Base-by-base conservation (phyloP, 1,139 yeast species). In the Pichia sp. region DNA sequence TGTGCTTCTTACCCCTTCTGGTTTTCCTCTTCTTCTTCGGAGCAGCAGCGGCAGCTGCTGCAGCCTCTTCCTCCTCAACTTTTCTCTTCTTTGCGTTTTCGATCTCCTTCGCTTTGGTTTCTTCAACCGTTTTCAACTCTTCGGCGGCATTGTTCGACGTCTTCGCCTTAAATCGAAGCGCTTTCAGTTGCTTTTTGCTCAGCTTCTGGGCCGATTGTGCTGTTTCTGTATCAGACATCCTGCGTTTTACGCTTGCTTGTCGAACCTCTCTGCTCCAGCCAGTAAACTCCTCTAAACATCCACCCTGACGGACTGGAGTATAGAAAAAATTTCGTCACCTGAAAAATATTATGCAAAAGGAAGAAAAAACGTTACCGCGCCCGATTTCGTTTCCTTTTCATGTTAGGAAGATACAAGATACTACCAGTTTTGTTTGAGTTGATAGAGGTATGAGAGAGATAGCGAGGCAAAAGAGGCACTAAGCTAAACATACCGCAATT, bases 151-250 rank as follows among this genome's bases (percentile, higher is more conserved):
- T 70, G 47, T 69, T 72, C 16, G 76, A 76, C 61, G 76, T 76
- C 62, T 79, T 77, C 54, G 75, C 72, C 61, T 83, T 77, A 71
- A 87, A 89, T 67, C 85, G 84, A 54, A 84, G 78, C 5, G 95
- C 93, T 70, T 89, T 88, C 57, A 78, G 76, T 70, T 89, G 89
- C 67, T 88, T 88, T 76, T 89, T 89, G 10, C 93, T 85, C 44
- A 88, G 75, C 68, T 82, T 82, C 57, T 75, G 73, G 19, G 49
- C 29, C 8, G 45, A 43, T 38, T 50, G 58, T 11, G 51, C 32
- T 58, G 56, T 46, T 43, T 45, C 49, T n/a, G 26, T 47, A 10
- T 45, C 30, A 5, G 45, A 42, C 48, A 44, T 51, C 3, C 29
- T 26, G 29, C 29, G 1, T 26, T 26, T 5, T 5, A 26, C 7